Evolutionary conservation across 2,329 filamentous ascomycete species (phyloP), one percentile per base, ranked within the genome.

Genomic region (Teratosphaeriaceae sp.): DNA sequence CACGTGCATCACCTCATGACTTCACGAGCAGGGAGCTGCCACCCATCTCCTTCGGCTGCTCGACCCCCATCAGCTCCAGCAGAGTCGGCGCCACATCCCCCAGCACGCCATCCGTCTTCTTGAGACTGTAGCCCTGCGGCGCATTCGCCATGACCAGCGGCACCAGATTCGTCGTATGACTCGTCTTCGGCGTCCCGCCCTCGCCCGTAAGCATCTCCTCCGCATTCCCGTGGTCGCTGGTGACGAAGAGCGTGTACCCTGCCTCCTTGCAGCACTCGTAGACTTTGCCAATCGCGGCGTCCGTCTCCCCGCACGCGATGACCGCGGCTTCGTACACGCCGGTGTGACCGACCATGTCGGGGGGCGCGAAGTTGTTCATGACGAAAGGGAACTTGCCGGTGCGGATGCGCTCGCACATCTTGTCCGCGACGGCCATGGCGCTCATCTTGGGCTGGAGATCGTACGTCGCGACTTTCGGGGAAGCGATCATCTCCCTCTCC

Each of bases 321-420:
- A 98, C 82, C 44, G 92, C 92, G 22, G 92, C 90, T 58, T 97
- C 84, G 70, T 97, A 97, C 47, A 95, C 88, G 63, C 92, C 92
- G 9, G 92, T 98, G 74, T 98, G 92, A 56, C 92, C 92, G 53
- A 98, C 92, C 92, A 98, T 98, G 72, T 98, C 92, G 15, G 92
- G 92, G 31, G 92, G 92, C 31, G 92, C 92, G 69, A 98, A 97
- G 80, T 98, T 98, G 82, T 97, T 96, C 92, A 98, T 98, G 67
- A 98, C 76, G 63, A 98, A 97, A 62, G 92, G 88, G 70, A 89
- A 96, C 63, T 85, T 81, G 61, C 84, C 80, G 67, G 94, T 87
- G 20, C 68, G 78, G 53, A 98, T 83, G 46, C 89, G 82, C 75
- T 96, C 92, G 66, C 74, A 79, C 46, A 95, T 84, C 73, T 94